Percentiles rank a stretch among this genome's conserved stretches.
Evolutionary conservation across 1,284 basidiomycete species (phyloP).

Genomic region (Pseudomicrostroma phylloplanum): DNA sequence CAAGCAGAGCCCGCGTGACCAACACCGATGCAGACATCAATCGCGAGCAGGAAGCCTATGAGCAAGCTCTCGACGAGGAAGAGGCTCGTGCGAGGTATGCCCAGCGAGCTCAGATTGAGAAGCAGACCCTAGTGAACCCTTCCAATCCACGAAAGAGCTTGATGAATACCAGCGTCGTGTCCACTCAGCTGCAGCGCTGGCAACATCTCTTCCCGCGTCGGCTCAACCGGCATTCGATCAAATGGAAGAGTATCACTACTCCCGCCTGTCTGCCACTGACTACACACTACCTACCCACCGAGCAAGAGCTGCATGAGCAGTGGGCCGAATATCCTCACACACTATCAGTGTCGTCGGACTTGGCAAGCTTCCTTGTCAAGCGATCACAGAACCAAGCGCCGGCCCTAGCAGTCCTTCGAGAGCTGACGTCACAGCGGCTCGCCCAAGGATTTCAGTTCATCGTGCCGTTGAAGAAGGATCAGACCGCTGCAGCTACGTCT

Average conservation of each 20-base stretch:
- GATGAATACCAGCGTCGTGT: neutral
- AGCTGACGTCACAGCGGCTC: constrained; percentile 85
- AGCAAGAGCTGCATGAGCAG: constrained; percentile 34
- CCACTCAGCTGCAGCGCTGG: constrained; percentile 55
- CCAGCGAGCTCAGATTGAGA: constrained; percentile 39
- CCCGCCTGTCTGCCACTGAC: constrained; percentile 76
- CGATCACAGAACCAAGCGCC: constrained; percentile 61
- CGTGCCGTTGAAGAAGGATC: constrained; percentile 18
- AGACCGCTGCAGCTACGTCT: neutral
- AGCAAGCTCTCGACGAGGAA: constrained; percentile 37
- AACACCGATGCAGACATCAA: constrained; percentile 22
- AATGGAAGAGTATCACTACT: constrained; percentile 73
- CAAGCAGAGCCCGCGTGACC: constrained; percentile 6
- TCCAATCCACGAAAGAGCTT: constrained; percentile 42
- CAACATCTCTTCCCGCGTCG: constrained; percentile 76
- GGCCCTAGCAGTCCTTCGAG: constrained; percentile 69
- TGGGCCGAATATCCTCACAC: constrained; percentile 50
- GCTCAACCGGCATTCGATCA: constrained; percentile 76
- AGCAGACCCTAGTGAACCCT: constrained; percentile 46
- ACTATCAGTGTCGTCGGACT: constrained; percentile 41
- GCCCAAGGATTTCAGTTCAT: constrained; percentile 97
- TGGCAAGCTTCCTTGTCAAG: constrained; percentile 45
- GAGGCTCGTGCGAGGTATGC: constrained; percentile 34
- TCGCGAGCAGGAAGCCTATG: constrained; percentile 36
- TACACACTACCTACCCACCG: constrained; percentile 59